Base-by-base conservation (phyloP, 2,329 filamentous ascomycete genomes). In the Pestalotiopsis sp. region DNA sequence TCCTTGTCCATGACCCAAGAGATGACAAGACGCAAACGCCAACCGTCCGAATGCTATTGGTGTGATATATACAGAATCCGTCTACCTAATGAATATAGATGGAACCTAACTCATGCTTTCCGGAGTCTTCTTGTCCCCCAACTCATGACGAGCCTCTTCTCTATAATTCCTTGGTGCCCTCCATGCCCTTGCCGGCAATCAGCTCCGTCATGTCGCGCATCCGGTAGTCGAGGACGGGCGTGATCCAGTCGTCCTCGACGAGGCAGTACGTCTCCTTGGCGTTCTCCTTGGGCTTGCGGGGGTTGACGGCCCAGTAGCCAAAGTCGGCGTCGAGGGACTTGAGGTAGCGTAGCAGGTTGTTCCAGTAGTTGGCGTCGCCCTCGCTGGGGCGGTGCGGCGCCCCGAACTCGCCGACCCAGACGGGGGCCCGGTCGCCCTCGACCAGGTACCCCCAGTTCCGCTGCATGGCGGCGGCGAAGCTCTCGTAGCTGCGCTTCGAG, bases 241-340 rank as follows among this genome's bases (percentile, higher is more conserved):
- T 91, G 71, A 85, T 75, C 90, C 90, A 92, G 77, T 91, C 88
- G 73, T 91, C 89, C 70, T 85, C 79, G 20, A 92, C 79, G 27
- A 92, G 78, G 2, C 86, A 85, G 75, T 92, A 92, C 13, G 84
- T 83, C 81, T 92, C 90, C 39, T 79, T 82, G 63, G 80, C 83
- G 76, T 90, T 84, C 49, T 85, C 81, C 68, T 84, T 84, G 11
- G 89, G 87, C 78, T 92, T 92, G 61, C 88, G 82, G 52, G 90
- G 88, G 79, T 92, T 92, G 72, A 92, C 76, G 17, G 90, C 90
- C 91, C 90, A 92, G 78, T 92, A 92, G 6, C 87, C 90, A 80
- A 90, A 91, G 73, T 92, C 90, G 11, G 87, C 88, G 73, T 91
- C 88, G 64, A 88, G 78, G 2, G 81, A 78, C 73, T 84, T 84